These are phyloP conservation scores for Pisolithus thermaeus DNA, from an alignment of 1,284 basidiomycete genomes.

Conservation along the genomic window DNA sequence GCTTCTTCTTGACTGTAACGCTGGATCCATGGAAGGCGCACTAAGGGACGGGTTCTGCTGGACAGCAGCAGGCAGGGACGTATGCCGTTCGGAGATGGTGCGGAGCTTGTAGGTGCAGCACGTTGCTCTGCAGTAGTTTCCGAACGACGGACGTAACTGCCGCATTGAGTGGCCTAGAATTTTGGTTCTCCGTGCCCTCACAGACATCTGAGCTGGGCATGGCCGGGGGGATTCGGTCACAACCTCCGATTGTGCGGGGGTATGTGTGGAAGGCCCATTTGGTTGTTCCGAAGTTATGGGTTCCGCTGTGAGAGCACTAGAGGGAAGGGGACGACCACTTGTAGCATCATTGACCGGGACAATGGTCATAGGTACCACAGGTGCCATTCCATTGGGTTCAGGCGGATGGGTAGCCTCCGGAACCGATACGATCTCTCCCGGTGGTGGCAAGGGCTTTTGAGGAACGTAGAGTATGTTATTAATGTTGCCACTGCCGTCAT, in stretches of 20 bases:
- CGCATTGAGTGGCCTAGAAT: background rate
- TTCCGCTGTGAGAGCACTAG: background rate
- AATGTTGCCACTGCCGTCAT: conserved; percentile 56
- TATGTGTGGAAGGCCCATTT: conserved; percentile 1
- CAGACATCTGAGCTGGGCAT: background rate
- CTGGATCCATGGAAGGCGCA: conserved; percentile 11
- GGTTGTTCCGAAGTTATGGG: background rate
- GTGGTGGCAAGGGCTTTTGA: conserved; percentile 34
- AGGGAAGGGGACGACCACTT: conserved; percentile 10
- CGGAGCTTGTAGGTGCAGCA: background rate
- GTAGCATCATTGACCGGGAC: conserved; percentile 35
- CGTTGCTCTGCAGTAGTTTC: background rate
- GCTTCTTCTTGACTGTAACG: conserved; percentile 29
- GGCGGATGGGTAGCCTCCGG: too few species aligned
- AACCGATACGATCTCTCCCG: conserved; percentile 1
- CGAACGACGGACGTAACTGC: background rate
- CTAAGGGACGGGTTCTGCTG: background rate
- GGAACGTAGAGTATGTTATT: conserved; percentile 71
- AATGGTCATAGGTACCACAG: conserved; percentile 32
- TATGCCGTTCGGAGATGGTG: background rate
- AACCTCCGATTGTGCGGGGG: background rate
- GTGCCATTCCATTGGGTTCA: conserved; percentile 12
- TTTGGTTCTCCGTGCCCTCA: conserved; percentile 2
- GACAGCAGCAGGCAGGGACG: background rate
- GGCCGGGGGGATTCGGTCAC: background rate